These are phyloP conservation scores for Fusarium virguliforme DNA, from an alignment of 2,329 filamentous ascomycete species.

Conservation along the genomic window DNA sequence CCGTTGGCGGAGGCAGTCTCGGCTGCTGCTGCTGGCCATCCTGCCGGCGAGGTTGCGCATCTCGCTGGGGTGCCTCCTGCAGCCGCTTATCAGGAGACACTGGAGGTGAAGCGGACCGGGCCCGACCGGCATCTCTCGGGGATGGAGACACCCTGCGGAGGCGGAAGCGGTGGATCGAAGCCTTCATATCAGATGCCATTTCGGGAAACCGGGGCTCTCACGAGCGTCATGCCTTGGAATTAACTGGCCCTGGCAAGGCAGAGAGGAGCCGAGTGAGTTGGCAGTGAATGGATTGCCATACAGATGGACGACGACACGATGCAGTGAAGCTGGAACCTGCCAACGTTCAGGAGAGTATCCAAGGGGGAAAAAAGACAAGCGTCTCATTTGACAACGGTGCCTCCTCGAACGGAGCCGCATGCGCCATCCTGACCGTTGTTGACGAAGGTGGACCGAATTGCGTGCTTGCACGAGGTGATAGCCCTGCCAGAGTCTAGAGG, in stretches of 20 bases:
- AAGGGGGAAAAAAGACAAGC: slow-evolving; percentile 9
- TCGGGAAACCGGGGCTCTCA: slow-evolving; percentile 28
- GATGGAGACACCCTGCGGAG: slow-evolving; percentile 49
- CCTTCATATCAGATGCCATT: slow-evolving; percentile 52
- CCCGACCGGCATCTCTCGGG: slow-evolving; percentile 44
- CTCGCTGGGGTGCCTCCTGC: slow-evolving; percentile 26
- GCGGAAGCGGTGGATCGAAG: slow-evolving; percentile 50
- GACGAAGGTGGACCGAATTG: slow-evolving; percentile 48
- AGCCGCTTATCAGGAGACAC: slow-evolving; percentile 38
- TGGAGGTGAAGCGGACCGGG: slow-evolving; percentile 52
- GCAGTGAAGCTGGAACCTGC: not conserved
- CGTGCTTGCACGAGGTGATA: slow-evolving; percentile 44
- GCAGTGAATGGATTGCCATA: slow-evolving; percentile 4
- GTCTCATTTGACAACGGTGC: slow-evolving; percentile 19
- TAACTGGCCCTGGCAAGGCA: slow-evolving; percentile 16
- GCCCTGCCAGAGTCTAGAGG: not conserved
- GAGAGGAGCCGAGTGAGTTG: not conserved
- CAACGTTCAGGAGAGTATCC: slow-evolving; percentile 10
- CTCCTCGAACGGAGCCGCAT: slow-evolving; percentile 19
- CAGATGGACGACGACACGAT: slow-evolving; percentile 4
- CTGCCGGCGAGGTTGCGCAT: slow-evolving; percentile 42
- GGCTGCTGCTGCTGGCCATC: slow-evolving; percentile 24
- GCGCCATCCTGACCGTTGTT: slow-evolving; percentile 37
- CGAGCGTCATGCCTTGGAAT: slow-evolving; percentile 26
- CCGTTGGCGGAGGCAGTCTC: slow-evolving; percentile 8